Conservation (phyloP, 192 early-diverging fungal species). For the Allomyces arbusculus region DNA sequence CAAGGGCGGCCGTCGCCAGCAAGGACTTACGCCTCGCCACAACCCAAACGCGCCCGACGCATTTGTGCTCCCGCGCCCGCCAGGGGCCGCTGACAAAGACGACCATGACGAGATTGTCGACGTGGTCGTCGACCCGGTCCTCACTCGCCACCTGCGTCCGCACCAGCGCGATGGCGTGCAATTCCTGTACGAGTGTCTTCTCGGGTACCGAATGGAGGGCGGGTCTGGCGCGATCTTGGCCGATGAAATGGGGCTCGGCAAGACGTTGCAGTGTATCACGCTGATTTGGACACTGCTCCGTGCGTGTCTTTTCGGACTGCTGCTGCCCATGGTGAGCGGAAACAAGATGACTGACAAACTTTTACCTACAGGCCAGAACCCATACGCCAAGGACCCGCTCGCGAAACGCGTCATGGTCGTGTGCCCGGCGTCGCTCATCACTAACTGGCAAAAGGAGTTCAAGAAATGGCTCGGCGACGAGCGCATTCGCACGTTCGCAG, state of each 20-base stretch:
- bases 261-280: slow-evolving; percentile 8
- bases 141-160: slow-evolving; percentile 19
- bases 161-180: slow-evolving; percentile 23
- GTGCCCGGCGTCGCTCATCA: slow-evolving; percentile 22
- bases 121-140: slow-evolving; percentile 25
- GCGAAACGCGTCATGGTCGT: slow-evolving; percentile 18
- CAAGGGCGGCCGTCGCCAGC: no score
- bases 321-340: neutral
- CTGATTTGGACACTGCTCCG: slow-evolving; percentile 2
- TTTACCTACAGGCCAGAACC: slow-evolving; percentile 17
- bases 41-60: neutral
- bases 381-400: slow-evolving; percentile 14
- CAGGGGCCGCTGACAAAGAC: neutral
- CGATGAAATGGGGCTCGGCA: slow-evolving; percentile 15
- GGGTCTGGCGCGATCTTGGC: slow-evolving; percentile 12
- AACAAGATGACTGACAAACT: neutral
- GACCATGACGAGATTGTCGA: slow-evolving; percentile 7
- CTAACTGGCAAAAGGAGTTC: slow-evolving; percentile 29
- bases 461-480: slow-evolving; percentile 30
- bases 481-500: slow-evolving; percentile 17
- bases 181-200: slow-evolving; percentile 27
- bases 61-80: neutral
- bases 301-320: neutral
- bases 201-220: slow-evolving; percentile 24
- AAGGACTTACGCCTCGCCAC: neutral